Evolutionary conservation across 2,329 filamentous ascomycete genomes (phyloP).

Genomic region (Sporothrix dimorphospora): DNA sequence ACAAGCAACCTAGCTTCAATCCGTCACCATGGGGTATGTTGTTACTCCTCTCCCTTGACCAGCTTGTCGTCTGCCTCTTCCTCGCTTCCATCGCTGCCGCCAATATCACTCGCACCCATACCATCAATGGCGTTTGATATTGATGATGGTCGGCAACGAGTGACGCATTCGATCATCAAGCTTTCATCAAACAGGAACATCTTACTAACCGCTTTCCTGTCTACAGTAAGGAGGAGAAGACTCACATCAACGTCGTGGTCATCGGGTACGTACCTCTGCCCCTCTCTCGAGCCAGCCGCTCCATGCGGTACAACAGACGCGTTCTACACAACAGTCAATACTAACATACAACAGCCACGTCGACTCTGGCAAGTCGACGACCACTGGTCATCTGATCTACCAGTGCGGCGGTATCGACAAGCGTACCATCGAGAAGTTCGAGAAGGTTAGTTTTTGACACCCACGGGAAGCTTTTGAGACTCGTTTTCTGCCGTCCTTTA

Average conservation of each 20-base stretch:
- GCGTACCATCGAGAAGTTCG: conserved; percentile 99
- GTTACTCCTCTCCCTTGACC: background rate
- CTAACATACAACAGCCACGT: conserved; percentile 69
- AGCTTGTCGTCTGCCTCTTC: background rate
- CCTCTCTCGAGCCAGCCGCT: background rate
- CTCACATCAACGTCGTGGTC: conserved; percentile 77
- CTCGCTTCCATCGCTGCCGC: conserved; percentile 11
- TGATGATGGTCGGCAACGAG: background rate
- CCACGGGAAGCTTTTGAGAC: background rate
- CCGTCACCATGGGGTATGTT: conserved; percentile 30
- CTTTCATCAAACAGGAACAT: background rate
- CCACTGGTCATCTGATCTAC: conserved; percentile 97
- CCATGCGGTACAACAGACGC: background rate
- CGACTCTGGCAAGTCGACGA: conserved; percentile 99
- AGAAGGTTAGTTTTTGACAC: conserved; percentile 74
- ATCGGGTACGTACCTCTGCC: conserved; percentile 37
- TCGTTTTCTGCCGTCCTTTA: conserved; percentile 16
- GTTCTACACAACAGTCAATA: background rate
- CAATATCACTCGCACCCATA: too few species aligned
- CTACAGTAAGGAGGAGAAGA: conserved; percentile 89
- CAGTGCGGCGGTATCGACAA: conserved; percentile 99
- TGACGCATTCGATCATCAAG: background rate
- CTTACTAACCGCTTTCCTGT: conserved; percentile 34
- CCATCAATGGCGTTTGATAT: background rate
- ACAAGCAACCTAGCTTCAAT: conserved; percentile 21